Evolutionary conservation across 768 basidiomycete species (phyloP), one percentile per base, ranked within the genome.

Genomic region (Suillus subluteus): DNA sequence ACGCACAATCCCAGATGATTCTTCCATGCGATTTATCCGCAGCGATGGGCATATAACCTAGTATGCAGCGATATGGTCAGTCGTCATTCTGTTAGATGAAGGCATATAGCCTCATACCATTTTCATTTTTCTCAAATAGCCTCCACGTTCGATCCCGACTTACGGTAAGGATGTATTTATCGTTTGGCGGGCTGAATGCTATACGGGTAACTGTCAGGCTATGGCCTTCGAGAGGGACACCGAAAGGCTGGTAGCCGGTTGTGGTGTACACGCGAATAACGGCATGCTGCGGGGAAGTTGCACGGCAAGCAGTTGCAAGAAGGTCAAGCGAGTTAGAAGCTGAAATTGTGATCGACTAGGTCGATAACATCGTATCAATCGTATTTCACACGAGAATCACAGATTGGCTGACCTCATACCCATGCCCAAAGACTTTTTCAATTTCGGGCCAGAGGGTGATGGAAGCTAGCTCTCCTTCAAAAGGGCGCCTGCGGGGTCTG

Each of bases 381-480:
- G 16, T 21, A 37, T 41, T 62, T 46, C 43, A 65, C n/a, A 12
- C 3, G 40, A 54, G 26, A 63, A 2, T 32, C n/a, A 69, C 58
- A 6, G 21, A 38, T 66, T 23, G n/a, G 58, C 79, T 62, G 67
- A 91, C 95, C 86, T 99, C 98, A 72, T 98, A 99, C 50, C 97
- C 96, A 77, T 99, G 98, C 6, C 97, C 98, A 75, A 98, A 99
- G 0, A 99, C 83, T 76, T 99, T 99, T 72, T 99, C 98, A 1
- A 88, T 82, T 79, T 99, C 98, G 0, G 97, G 98, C 98, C 98
- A 99, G 1, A 99, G 82, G 0, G 97, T 99, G 18, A 87, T 85
- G 0, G 88, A 85, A 0, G 94, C 90, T 0, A 99, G 83, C 76
- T 98, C 96, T 13, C 93, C 94, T 74, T 99, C 98, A 65, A 95